Base-by-base conservation (phyloP, 2,329 filamentous ascomycete genomes). In the Sporothrix variecibatus region DNA sequence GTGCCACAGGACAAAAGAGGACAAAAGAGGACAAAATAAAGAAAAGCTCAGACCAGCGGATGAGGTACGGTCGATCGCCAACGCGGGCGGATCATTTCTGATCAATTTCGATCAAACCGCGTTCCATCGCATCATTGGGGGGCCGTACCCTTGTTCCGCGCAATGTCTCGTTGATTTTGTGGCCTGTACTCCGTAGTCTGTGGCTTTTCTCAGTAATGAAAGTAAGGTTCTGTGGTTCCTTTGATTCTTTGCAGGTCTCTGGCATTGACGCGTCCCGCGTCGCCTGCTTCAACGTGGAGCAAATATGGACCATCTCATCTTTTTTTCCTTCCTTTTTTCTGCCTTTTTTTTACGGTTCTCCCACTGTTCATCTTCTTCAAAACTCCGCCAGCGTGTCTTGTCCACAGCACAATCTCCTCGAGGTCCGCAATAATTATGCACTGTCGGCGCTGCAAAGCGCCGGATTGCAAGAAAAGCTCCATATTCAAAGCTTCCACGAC, bases 31-130 rank as follows among this genome's bases (percentile, higher is more conserved):
- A 17, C 23, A 31, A 49, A 49, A 68, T 51, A 68, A 51, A 49
- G 64, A 53, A 51, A 56, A 56, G 67, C 67, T 70, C 67, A 56
- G 67, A 70, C 67, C 67, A 70, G 31, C 46, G 28, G 43, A 58
- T n/a, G 12, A 58, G 23, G 34, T 28, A 20, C 17, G 28, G 68
- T 71, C 68, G 68, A 71, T 58, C 49, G 49, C 68, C 46, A 69
- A 23, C 20, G 51, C 51, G 28, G 46, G 51, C 38, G 31, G 68
- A 71, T 71, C 68, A 43, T 46, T 58, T 71, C 34, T 71, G 46
- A 26, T 56, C 67, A 53, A 53, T 69, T 69, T 69, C 46, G 67
- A 69, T 71, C 49, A 40, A 40, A 43, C 51, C 12, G 51, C 51
- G 34, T 58, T 60, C 68, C 68, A 58, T 71, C n/a, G 34, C 68